Percentiles rank a stretch among this genome's conserved stretches.
These are phyloP conservation scores for Herpetomonas samuelpessoai DNA, from an alignment of 208 protist species.

Conservation along the genomic window DNA sequence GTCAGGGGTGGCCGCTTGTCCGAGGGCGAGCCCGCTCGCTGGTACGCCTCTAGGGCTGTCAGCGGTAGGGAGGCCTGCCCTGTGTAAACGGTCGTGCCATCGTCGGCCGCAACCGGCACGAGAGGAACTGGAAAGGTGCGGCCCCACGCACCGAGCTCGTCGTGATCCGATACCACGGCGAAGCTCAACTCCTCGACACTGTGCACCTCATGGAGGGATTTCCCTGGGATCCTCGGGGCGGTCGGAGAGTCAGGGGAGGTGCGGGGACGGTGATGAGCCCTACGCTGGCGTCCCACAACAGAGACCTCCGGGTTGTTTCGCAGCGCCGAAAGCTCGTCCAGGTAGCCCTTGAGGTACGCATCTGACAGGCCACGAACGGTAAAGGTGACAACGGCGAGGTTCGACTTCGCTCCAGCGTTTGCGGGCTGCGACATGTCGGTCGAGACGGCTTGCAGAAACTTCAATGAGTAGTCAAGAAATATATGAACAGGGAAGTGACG, in stretches of 20 bases:
- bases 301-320: neutral
- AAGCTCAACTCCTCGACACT: constrained; percentile 32
- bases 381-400: neutral
- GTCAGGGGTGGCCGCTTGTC: constrained; percentile 2
- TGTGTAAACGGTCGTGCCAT: constrained; percentile 7
- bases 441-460: neutral
- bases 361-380: neutral
- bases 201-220: neutral
- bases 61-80: constrained; percentile 7
- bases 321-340: neutral
- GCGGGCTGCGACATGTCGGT: too few relatives aligned
- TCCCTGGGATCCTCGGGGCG: too few relatives aligned
- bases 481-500: neutral
- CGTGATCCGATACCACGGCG: constrained; percentile 31
- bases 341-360: neutral
- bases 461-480: neutral
- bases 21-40: constrained; percentile 7
- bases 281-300: neutral
- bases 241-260: too few relatives aligned
- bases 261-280: too few relatives aligned
- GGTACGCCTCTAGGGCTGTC: constrained; percentile 1
- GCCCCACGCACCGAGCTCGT: constrained; percentile 52
- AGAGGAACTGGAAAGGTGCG: constrained; percentile 29
- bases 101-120: constrained; percentile 13
- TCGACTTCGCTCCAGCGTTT: too few relatives aligned